phyloP scores from a whole-genome alignment of 257 asterid genomes.

The Gynochthodes officinalis region DNA sequence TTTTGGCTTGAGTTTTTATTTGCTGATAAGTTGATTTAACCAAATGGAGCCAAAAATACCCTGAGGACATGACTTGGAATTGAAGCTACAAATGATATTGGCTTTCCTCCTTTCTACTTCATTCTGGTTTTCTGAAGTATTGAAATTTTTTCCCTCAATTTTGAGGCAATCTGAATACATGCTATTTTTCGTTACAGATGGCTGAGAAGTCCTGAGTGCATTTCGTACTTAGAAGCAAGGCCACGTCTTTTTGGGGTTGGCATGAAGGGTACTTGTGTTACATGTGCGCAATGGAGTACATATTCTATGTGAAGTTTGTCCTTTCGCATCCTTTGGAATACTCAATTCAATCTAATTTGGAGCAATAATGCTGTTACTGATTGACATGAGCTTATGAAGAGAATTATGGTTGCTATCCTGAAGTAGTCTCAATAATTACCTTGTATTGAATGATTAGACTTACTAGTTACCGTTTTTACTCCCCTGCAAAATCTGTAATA shows the following conservation, averaged over 20 bases:
- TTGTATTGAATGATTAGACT: background rate
- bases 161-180: background rate
- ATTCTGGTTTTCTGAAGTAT: background rate
- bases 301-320: background rate
- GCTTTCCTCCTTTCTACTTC: background rate
- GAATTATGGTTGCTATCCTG: background rate
- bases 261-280: conserved; percentile 3
- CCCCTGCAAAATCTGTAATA: background rate
- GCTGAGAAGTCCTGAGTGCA: conserved; percentile 23
- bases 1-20: background rate
- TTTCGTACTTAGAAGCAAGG: conserved; percentile 10
- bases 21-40: background rate
- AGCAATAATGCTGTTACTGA: conserved; percentile 2
- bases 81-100: background rate
- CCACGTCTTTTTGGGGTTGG: background rate
- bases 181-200: conserved; percentile 18
- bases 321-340: too few relatives aligned
- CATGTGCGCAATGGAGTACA: conserved; percentile 6
- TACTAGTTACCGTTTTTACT: background rate
- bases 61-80: background rate
- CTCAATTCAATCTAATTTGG: background rate
- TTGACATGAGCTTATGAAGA: background rate
- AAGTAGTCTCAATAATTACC: background rate
- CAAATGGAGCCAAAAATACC: background rate
- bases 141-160: background rate